Percentiles rank a stretch among this genome's conserved stretches.
Evolutionary conservation across 2,329 filamentous ascomycete genomes (phyloP).

Genomic region (Madurella fahalii): DNA sequence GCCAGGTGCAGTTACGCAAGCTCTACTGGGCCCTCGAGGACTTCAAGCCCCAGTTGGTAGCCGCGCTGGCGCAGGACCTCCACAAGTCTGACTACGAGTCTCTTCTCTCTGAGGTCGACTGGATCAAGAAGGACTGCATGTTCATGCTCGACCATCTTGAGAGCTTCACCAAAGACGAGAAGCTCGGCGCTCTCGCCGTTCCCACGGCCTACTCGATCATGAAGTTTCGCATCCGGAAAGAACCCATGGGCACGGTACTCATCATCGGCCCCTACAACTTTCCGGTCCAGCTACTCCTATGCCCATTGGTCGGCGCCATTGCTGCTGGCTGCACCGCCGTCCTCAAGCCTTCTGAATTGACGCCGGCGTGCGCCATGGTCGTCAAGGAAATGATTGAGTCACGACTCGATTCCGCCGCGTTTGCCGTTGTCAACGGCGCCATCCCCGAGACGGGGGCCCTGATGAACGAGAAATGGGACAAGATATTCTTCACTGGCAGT

Average conservation of each 20-base stretch:
- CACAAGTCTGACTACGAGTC: slow-evolving; percentile 74
- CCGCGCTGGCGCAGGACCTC: slow-evolving; percentile 74
- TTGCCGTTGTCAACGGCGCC: slow-evolving; percentile 73
- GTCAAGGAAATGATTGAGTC: slow-evolving; percentile 73
- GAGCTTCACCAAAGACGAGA: slow-evolving; percentile 80
- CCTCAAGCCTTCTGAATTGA: slow-evolving; percentile 84
- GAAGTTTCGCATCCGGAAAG: slow-evolving; percentile 74
- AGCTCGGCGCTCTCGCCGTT: slow-evolving; percentile 57
- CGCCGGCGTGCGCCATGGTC: slow-evolving; percentile 71
- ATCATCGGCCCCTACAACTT: slow-evolving; percentile 95
- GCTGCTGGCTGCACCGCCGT: slow-evolving; percentile 86
- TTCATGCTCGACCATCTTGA: slow-evolving; percentile 73
- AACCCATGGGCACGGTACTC: slow-evolving; percentile 77
- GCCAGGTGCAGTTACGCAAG: slow-evolving; percentile 81
- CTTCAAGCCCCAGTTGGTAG: slow-evolving; percentile 65
- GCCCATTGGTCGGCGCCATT: slow-evolving; percentile 83
- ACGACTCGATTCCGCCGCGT: slow-evolving; percentile 72
- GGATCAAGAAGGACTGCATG: slow-evolving; percentile 76
- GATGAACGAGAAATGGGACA: slow-evolving; percentile 89
- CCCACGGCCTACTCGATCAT: slow-evolving; percentile 64
- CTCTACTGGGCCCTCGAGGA: slow-evolving; percentile 92
- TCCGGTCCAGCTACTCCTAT: slow-evolving; percentile 74
- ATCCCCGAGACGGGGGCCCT: slow-evolving; percentile 76
- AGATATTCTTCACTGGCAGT: slow-evolving; percentile 94
- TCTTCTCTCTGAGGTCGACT: slow-evolving; percentile 69